Conservation (phyloP, 2,329 filamentous ascomycete genomes). For the Fusarium austroafricanum region DNA sequence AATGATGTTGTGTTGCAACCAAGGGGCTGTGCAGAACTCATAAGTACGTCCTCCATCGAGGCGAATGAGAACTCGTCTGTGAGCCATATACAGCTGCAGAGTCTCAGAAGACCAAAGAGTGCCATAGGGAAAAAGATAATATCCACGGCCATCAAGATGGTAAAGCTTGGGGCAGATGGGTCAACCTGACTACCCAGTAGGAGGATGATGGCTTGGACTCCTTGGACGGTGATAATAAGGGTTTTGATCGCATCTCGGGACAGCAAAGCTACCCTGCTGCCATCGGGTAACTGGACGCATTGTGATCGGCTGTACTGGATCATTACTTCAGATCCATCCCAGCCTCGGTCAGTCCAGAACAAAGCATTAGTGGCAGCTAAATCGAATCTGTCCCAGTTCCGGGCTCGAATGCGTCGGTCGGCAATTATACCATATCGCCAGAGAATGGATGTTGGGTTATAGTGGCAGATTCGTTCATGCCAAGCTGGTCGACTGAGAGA, state of each 20-base stretch:
- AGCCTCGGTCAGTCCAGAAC: conserved; percentile 25
- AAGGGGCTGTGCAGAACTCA: not conserved
- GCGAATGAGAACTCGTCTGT: conserved; percentile 22
- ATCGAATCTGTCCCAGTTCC: conserved; percentile 12
- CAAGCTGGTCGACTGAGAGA: conserved; percentile 6
- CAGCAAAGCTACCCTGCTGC: not conserved
- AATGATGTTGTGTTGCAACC: not conserved
- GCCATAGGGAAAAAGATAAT: conserved; percentile 20
- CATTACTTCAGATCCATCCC: conserved; percentile 24
- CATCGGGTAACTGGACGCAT: conserved; percentile 10
- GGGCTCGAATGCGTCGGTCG: conserved; percentile 11
- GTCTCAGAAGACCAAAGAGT: conserved; percentile 8
- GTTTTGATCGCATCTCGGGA: conserved; percentile 8
- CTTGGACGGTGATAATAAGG: conserved; percentile 14
- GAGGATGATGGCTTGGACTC: not conserved
- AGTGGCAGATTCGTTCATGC: conserved; percentile 26
- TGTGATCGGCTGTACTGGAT: not conserved
- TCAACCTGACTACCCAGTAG: not conserved
- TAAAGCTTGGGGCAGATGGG: not conserved
- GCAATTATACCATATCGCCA: conserved; percentile 22
- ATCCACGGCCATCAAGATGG: conserved; percentile 7
- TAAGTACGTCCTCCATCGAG: not conserved
- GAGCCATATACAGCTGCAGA: conserved; percentile 1
- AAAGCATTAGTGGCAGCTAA: conserved; percentile 16
- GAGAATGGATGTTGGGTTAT: conserved; percentile 28